phyloP scores from a whole-genome alignment of 1,284 basidiomycete genomes.

The Ustilago loliicola region DNA sequence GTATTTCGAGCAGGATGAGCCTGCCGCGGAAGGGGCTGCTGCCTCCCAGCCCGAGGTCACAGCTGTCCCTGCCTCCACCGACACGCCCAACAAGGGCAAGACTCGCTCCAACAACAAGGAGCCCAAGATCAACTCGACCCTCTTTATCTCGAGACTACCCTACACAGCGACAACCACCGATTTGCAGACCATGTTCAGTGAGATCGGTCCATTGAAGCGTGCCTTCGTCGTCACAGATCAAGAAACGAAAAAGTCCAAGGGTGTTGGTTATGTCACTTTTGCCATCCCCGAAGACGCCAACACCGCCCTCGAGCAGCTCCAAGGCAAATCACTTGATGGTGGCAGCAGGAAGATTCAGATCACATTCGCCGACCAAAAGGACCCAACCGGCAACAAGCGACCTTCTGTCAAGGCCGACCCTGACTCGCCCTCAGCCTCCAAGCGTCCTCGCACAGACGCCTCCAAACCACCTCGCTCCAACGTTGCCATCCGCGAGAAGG shows the following conservation, averaged over 20 bases:
- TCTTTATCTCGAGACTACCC: constrained; percentile 76
- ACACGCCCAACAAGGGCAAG: constrained; percentile 12
- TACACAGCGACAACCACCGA: constrained; percentile 91
- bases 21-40: constrained; percentile 14
- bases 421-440: constrained; percentile 26
- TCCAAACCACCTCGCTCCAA: constrained; percentile 24
- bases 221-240: constrained; percentile 92
- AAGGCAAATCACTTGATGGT: constrained; percentile 65
- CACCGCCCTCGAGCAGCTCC: constrained; percentile 61
- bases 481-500: constrained; percentile 37
- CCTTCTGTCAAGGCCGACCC: constrained; percentile 30
- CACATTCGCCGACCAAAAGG: constrained; percentile 59
- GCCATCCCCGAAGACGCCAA: constrained; percentile 87
- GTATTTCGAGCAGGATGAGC: constrained; percentile 56
- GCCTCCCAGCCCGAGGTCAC: constrained; percentile 21
- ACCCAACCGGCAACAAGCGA: constrained; percentile 46
- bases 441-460: constrained; percentile 32
- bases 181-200: constrained; percentile 91
- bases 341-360: constrained; percentile 63
- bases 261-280: constrained; percentile 97
- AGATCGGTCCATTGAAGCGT: constrained; percentile 91
- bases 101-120: background rate
- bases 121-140: constrained; percentile 61
- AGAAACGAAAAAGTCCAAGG: constrained; percentile 85
- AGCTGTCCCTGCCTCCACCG: constrained; percentile 4